Conservation (phyloP, 306 rosid species). For the Quercus glauca region DNA sequence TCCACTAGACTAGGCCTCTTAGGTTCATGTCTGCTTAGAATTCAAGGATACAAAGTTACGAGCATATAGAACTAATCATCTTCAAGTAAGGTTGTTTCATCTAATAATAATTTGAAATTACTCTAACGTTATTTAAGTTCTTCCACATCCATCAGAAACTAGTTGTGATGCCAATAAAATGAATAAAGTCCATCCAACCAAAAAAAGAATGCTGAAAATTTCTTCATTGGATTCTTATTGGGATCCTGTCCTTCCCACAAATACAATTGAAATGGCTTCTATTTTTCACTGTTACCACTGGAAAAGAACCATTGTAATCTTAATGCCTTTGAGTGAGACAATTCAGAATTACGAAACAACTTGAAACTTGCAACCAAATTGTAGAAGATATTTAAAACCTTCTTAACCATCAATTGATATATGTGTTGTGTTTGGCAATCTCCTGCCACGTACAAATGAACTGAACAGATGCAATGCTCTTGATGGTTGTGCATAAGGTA, state of each 20-base stretch:
- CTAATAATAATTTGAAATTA: background rate
- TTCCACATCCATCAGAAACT: background rate
- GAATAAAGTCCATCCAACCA: background rate
- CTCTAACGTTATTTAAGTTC: background rate
- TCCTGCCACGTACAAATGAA: constrained; percentile 52
- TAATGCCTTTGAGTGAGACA: background rate
- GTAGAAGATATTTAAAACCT: background rate
- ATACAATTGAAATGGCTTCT: background rate
- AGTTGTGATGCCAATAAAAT: background rate
- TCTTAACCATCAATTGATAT: constrained; percentile 41
- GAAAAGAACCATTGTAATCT: background rate
- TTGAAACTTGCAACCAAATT: background rate
- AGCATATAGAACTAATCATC: background rate
- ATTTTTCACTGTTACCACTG: background rate
- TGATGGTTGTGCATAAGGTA: constrained; percentile 86
- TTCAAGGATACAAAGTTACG: background rate
- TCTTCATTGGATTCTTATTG: background rate
- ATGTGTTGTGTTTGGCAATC: constrained; percentile 64
- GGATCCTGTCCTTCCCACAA: background rate
- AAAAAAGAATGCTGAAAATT: background rate
- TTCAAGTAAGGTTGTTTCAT: background rate
- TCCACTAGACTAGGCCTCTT: background rate
- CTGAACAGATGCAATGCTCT: constrained; percentile 72
- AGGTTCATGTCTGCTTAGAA: background rate
- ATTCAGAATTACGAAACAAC: constrained; percentile 11